Base-by-base conservation (phyloP, 768 basidiomycete species). In the Tricholoma matsutake region DNA sequence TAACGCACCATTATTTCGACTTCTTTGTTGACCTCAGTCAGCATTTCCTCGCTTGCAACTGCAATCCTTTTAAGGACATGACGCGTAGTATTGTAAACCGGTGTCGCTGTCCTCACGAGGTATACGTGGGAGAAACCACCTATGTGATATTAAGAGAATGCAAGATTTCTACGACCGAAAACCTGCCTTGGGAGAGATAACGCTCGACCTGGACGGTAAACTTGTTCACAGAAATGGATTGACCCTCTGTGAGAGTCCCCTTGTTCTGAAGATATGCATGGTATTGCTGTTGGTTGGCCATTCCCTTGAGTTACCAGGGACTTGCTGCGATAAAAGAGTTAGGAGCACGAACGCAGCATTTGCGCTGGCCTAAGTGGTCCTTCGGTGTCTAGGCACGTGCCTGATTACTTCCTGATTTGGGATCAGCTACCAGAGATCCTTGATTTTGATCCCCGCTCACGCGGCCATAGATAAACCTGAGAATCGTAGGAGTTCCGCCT, bases 71-170 rank as follows among this genome's bases (percentile, higher is more conserved):
- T 99, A 64, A 99, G 85, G 67, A 98, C 97, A 82, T 99, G 97
- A 67, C 90, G 91, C 20, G 91, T 94, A 32, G 93, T 95, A 68
- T 91, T 92, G 73, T 90, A 90, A 49, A 99, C 90, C 3, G 94
- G 93, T 34, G 85, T 81, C 14, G 89, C 82, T 5, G 96, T 95
- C 61, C 87, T 81, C 54, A 98, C 96, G 62, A 99, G 86, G 76
- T 99, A 99, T 41, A 99, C 96, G 77, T 98, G 92, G 6, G 97
- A 96, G 74, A 97, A 99, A 16, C 97, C 97, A 76, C 97, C 95
- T 97, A 69, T 18, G 25, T 35, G 61, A 70, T 61, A 60, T 68
- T 54, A 58, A 62, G 29, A 37, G 61, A 41, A 41, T 41, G 56
- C 62, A 52, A 65, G 64, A 39, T 41, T 43, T 39, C 53, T 25